Conservation (phyloP, 2,329 filamentous ascomycete genomes). For the Aurifilum marmelostoma region DNA sequence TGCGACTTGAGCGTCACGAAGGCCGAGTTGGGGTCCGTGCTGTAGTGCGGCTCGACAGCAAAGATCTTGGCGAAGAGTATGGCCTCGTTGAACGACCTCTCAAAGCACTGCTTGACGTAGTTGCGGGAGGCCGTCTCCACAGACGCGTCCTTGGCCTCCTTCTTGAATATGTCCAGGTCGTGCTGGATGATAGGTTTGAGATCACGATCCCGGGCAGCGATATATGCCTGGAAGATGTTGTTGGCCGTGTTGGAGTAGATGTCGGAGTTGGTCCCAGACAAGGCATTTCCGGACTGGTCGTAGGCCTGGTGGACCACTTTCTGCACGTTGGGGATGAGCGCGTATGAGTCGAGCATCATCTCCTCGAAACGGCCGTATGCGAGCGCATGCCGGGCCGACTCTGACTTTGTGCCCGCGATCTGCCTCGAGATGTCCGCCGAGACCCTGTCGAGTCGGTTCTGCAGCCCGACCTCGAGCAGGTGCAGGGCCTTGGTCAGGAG, state of each 20-base stretch:
- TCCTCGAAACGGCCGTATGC: constrained; percentile 64
- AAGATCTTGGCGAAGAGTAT: constrained; percentile 60
- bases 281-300: constrained; percentile 53
- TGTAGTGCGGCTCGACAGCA: constrained; percentile 58
- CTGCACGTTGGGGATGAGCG: constrained; percentile 59
- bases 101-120: constrained; percentile 63
- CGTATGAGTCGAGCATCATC: constrained; percentile 59
- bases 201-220: constrained; percentile 56
- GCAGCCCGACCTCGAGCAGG: constrained; percentile 62
- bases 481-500: constrained; percentile 71
- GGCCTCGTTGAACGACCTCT: constrained; percentile 59
- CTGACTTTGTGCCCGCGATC: constrained; percentile 58
- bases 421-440: constrained; percentile 59
- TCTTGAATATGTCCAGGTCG: constrained; percentile 58
- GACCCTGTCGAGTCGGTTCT: constrained; percentile 54
- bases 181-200: constrained; percentile 56
- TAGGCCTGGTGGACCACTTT: constrained; percentile 55
- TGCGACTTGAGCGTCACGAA: constrained; percentile 54
- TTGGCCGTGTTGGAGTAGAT: constrained; percentile 58
- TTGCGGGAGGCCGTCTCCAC: constrained; percentile 60
- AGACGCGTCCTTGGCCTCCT: constrained; percentile 53
- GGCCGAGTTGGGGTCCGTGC: constrained; percentile 51
- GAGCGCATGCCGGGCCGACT: constrained; percentile 62
- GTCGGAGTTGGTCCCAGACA: constrained; percentile 48
- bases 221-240: constrained; percentile 59